Evolutionary conservation across 169 alveolate species (phyloP), one percentile per base, ranked within the genome.

Genomic region (Eimeria sp.): DNA sequence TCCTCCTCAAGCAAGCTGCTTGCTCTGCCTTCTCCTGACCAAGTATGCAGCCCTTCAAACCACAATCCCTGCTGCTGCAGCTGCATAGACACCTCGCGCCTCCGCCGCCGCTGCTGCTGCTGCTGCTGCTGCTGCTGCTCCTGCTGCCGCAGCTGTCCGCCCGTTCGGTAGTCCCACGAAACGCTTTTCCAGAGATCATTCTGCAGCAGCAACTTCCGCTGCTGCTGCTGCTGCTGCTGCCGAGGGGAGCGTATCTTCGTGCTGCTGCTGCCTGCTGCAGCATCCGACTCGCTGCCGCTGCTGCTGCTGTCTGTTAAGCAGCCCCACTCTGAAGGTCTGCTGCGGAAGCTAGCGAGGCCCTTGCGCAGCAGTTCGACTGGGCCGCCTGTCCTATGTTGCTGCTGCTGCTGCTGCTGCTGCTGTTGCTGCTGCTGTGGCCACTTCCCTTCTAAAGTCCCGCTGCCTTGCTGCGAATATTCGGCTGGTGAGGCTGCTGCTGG

Each of bases 31-130:
- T 85, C 91, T 3, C 91, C 93, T 0, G 93, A 85, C 93, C 93
- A 85, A 3, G 93, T 85, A 16, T 85, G 93, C 80, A 85, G 43
- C 46, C 93, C 93, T 30, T 85, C 93, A 85, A 85, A 85, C 93
- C 93, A 85, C 82, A 85, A 54, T 18, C 93, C 93, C 60, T 85
- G 93, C 93, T 85, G 93, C 93, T 85, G 93, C 82, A 85, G 80
- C 77, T 58, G 80, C 93, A 85, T 9, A 4, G 93, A 37, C 46
- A 62, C 80, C 37, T 85, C 82, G 14, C 62, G 82, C 49, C 77
- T 62, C 74, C 25, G 64, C 72, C 62, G 66, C 71, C 23, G 89
- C 72, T 82, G 89, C 89, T 82, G 89, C 62, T 82, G 40, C 72
- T n/a, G 89, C 71, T 80, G 89, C 89, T 52, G 89, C 72, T 76